Conservation (phyloP, 2,329 filamentous ascomycete species). For the Verticillium dahliae region DNA sequence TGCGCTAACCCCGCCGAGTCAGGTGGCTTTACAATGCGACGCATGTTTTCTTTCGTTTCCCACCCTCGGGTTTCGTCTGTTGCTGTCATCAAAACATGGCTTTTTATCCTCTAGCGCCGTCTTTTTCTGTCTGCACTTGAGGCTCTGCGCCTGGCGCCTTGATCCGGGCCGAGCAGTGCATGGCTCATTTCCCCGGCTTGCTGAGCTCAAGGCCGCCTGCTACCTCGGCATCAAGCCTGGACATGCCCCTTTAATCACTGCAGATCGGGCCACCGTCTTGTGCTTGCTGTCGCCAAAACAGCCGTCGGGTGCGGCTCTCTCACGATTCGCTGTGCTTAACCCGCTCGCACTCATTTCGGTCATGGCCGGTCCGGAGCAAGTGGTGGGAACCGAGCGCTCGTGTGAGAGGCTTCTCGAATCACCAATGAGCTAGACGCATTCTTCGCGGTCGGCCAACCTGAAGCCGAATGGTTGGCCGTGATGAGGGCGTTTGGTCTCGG, state of each 20-base stretch:
- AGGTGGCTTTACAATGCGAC: no score
- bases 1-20: no score
- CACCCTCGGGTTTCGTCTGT: no score
- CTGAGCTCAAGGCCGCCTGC: background rate
- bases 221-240: background rate
- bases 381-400: background rate
- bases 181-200: background rate
- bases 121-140: no score
- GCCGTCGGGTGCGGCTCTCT: background rate
- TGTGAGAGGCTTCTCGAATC: background rate
- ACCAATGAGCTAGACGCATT: background rate
- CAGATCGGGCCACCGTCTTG: background rate
- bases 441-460: background rate
- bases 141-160: background rate
- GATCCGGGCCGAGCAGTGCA: background rate
- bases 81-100: no score
- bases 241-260: background rate
- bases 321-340: background rate
- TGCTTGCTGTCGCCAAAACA: background rate
- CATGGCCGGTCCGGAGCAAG: background rate
- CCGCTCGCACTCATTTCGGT: background rate
- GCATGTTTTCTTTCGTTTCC: no score
- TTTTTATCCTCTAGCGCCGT: no score
- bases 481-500: background rate
- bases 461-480: background rate